Percentiles rank a stretch among this genome's conserved stretches.
Conservation (phyloP, 768 basidiomycete species). For the Phallus indusiatus region DNA sequence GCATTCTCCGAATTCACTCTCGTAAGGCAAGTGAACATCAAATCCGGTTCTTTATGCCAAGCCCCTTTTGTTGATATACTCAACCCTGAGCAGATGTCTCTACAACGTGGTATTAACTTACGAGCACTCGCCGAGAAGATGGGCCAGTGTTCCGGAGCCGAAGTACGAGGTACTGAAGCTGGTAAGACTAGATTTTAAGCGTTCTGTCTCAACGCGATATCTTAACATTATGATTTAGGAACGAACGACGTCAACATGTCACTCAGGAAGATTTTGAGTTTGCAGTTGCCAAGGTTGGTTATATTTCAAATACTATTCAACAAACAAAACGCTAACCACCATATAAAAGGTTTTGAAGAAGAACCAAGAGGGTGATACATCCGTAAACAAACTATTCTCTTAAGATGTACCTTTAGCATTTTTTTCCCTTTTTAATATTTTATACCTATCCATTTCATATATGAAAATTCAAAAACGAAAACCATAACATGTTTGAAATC, state of each 20-base stretch:
- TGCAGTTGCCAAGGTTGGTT: constrained; percentile 82
- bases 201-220: neutral
- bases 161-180: constrained; percentile 96
- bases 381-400: constrained; percentile 89
- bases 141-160: constrained; percentile 97
- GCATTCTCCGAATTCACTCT: constrained; percentile 93
- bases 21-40: constrained; percentile 52
- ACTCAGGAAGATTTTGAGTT: constrained; percentile 99
- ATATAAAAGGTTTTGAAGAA: constrained; percentile 71
- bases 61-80: neutral
- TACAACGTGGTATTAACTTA: constrained; percentile 94
- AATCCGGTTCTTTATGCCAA: neutral
- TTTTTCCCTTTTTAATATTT: neutral
- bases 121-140: constrained; percentile 95
- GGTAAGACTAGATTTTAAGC: constrained; percentile 36
- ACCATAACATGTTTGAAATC: neutral
- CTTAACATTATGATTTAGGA: constrained; percentile 33
- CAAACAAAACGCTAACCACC: neutral
- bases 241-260: constrained; percentile 96
- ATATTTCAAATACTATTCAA: neutral
- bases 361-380: constrained; percentile 91
- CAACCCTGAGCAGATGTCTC: constrained; percentile 65
- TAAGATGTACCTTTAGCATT: constrained; percentile 28
- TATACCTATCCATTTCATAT: neutral
- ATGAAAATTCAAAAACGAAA: too few species aligned